Evolutionary conservation across 2,329 filamentous ascomycete species (phyloP).

Genomic region (Penicillium corylophilum): DNA sequence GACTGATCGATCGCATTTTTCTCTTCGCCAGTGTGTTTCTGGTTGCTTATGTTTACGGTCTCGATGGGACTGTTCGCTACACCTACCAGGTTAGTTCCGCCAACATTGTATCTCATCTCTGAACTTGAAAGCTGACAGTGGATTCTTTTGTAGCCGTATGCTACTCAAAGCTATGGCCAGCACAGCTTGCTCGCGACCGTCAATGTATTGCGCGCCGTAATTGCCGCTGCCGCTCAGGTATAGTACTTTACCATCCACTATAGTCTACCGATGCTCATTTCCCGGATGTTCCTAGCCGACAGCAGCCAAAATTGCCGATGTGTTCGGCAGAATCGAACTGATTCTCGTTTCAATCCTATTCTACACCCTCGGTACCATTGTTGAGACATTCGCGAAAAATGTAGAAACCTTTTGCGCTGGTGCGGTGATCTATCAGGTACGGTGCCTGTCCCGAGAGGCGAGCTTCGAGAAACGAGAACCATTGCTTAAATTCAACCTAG

Average conservation of each 20-base stretch:
- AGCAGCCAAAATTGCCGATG: slow-evolving; percentile 62
- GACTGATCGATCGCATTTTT: slow-evolving; percentile 51
- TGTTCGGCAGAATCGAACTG: slow-evolving; percentile 62
- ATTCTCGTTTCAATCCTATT: slow-evolving; percentile 57
- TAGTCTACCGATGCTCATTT: not conserved
- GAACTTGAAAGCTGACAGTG: slow-evolving; percentile 1
- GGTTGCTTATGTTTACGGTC: slow-evolving; percentile 62
- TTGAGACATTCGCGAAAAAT: slow-evolving; percentile 54
- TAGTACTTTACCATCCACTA: not conserved
- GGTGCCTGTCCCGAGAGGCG: not conserved
- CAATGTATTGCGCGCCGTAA: slow-evolving; percentile 58
- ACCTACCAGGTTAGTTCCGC: slow-evolving; percentile 46
- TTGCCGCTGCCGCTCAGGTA: slow-evolving; percentile 58
- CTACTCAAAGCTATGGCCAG: slow-evolving; percentile 51
- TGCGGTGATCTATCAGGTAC: slow-evolving; percentile 57
- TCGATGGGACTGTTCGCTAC: slow-evolving; percentile 57
- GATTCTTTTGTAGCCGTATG: slow-evolving; percentile 46
- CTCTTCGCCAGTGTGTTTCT: slow-evolving; percentile 64
- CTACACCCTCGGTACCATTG: slow-evolving; percentile 56
- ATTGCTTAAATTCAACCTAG: slow-evolving; percentile 15
- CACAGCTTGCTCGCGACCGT: slow-evolving; percentile 61
- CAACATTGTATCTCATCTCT: not conserved
- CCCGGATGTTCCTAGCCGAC: slow-evolving; percentile 45
- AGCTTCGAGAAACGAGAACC: not conserved
- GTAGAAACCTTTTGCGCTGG: slow-evolving; percentile 57